Evolutionary conservation across 768 basidiomycete species (phyloP).

Genomic region (Calvatia gigantea): DNA sequence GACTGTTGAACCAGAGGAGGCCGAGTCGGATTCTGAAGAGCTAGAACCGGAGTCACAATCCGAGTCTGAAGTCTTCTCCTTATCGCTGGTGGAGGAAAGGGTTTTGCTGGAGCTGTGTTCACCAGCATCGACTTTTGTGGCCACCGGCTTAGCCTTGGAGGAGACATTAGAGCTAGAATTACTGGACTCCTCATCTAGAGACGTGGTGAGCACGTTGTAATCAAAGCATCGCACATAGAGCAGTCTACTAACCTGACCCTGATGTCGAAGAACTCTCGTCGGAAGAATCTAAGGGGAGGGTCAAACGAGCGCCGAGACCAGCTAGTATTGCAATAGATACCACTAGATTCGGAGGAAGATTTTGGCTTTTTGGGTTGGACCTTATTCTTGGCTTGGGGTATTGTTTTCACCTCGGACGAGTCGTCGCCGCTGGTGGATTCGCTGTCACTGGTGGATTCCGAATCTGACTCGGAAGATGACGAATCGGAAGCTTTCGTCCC

Average conservation of each 20-base stretch:
- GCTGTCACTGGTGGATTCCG: constrained; percentile 3
- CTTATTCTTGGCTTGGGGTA: not conserved
- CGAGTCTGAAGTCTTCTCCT: constrained; percentile 14
- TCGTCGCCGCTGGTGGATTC: too few species aligned
- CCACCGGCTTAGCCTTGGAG: constrained; percentile 7
- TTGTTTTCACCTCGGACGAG: not conserved
- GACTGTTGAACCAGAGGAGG: constrained; percentile 1
- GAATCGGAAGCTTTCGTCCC: constrained; percentile 1
- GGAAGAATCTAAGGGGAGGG: not conserved
- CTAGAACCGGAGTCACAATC: constrained; percentile 24
- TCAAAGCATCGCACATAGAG: constrained; percentile 6
- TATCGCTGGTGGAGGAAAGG: constrained; percentile 18
- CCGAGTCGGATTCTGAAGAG: constrained; percentile 5
- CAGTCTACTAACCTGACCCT: constrained; percentile 1
- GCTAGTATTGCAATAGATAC: not conserved
- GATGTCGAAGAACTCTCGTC: not conserved
- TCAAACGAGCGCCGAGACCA: not conserved
- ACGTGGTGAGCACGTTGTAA: not conserved
- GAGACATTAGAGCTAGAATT: constrained; percentile 19
- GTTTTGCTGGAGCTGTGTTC: constrained; percentile 38
- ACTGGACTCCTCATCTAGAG: constrained; percentile 32
- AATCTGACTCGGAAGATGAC: constrained; percentile 23
- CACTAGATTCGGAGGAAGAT: constrained; percentile 6
- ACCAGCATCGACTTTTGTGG: constrained; percentile 13
- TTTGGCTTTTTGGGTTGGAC: not conserved